Percentiles rank a stretch among this genome's conserved stretches.
Conservation (phyloP, 2,329 filamentous ascomycete genomes). For the Tolypocladium paradoxum region DNA sequence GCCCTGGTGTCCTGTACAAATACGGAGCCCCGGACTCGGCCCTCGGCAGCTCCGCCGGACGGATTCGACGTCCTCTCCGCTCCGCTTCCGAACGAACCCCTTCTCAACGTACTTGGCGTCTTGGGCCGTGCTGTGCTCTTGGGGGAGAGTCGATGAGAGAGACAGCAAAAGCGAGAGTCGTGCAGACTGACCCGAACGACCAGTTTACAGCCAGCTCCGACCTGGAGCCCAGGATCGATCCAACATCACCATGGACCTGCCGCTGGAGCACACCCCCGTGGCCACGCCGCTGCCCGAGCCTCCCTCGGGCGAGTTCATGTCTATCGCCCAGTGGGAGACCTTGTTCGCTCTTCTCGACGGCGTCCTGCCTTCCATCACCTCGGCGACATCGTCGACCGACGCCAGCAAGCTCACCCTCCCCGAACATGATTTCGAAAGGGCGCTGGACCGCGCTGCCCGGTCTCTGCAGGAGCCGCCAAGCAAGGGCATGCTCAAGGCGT, state of each 20-base stretch:
- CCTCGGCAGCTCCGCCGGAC: too few species aligned
- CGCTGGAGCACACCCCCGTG: neutral
- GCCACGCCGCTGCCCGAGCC: conserved; percentile 13
- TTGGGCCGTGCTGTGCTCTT: too few species aligned
- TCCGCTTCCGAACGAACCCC: too few species aligned
- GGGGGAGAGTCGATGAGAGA: too few species aligned
- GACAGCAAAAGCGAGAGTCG: too few species aligned
- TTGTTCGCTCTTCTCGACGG: conserved; percentile 45
- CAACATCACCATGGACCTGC: neutral
- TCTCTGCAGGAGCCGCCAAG: conserved; percentile 27
- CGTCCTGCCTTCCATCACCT: conserved; percentile 48
- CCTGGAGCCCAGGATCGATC: neutral
- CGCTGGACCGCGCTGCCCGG: conserved; percentile 27
- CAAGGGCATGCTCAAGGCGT: conserved; percentile 35
- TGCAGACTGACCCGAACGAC: neutral
- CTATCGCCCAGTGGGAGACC: conserved; percentile 40
- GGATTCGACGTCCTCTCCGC: too few species aligned
- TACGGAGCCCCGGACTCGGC: neutral
- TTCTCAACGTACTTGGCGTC: too few species aligned
- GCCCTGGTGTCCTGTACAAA: neutral
- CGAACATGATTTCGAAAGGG: conserved; percentile 36
- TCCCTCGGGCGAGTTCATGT: conserved; percentile 27
- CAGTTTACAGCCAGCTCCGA: neutral
- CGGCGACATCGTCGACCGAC: conserved; percentile 20
- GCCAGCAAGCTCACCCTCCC: conserved; percentile 30